Percentiles rank a stretch among this genome's conserved stretches.
These are phyloP conservation scores for Eremochloa ophiuroides DNA, from an alignment of 176 grass and related monocot genomes.

Conservation along the genomic window DNA sequence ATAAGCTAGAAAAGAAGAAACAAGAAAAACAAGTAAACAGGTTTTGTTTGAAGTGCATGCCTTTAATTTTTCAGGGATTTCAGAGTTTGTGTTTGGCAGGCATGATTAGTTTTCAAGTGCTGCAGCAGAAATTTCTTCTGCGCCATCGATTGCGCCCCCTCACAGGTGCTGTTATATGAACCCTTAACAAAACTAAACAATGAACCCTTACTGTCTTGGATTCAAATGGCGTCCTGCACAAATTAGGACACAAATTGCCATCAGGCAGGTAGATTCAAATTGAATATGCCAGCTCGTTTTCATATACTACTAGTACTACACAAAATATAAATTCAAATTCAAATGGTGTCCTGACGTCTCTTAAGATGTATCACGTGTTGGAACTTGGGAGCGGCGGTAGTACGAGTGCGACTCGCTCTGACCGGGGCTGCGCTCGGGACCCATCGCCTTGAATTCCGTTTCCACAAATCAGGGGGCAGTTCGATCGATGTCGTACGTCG, in stretches of 20 bases:
- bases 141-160: neutral
- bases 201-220: too few species aligned
- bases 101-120: constrained; percentile 34
- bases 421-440: neutral
- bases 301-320: too few species aligned
- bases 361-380: neutral
- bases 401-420: neutral
- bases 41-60: constrained; percentile 17
- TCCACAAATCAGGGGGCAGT: neutral
- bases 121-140: constrained; percentile 11
- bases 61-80: neutral
- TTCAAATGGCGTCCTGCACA: too few species aligned
- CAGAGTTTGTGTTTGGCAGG: neutral
- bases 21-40: neutral
- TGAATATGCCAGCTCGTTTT: too few species aligned
- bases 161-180: neutral
- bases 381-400: neutral
- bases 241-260: too few species aligned
- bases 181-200: too few species aligned
- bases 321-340: too few species aligned
- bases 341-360: too few species aligned
- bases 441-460: neutral
- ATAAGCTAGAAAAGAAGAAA: neutral
- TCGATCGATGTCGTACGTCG: neutral
- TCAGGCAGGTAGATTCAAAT: too few species aligned